A percentile compares a stretch with the other conserved stretches of the same genome.
Evolutionary conservation across 2,329 filamentous ascomycete genomes (phyloP).

Genomic region (Plenodomus lindquistii): DNA sequence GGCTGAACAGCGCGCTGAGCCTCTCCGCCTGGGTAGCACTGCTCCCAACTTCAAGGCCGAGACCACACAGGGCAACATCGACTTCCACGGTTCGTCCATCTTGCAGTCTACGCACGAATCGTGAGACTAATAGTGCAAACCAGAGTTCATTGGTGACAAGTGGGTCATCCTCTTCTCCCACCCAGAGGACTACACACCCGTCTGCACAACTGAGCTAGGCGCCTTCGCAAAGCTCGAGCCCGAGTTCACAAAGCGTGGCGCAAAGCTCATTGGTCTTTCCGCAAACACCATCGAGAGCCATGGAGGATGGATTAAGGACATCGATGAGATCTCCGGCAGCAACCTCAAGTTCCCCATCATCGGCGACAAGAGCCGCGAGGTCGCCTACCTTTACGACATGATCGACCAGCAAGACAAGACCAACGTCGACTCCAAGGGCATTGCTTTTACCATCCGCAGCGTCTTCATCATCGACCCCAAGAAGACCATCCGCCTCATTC

Average conservation of each 20-base stretch:
- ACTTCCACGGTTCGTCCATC: conserved; percentile 59
- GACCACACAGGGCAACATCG: conserved; percentile 67
- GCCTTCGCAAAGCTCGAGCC: conserved; percentile 67
- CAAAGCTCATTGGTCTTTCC: conserved; percentile 64
- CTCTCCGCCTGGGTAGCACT: conserved; percentile 66
- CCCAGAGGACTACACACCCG: conserved; percentile 64
- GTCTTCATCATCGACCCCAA: conserved; percentile 69
- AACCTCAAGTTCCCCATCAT: conserved; percentile 58
- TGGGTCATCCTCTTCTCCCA: conserved; percentile 75
- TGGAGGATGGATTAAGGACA: conserved; percentile 58
- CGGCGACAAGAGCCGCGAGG: conserved; percentile 57
- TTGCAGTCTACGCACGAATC: neutral
- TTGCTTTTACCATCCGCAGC: conserved; percentile 66
- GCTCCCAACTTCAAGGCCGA: conserved; percentile 72
- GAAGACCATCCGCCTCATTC: conserved; percentile 65
- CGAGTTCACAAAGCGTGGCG: conserved; percentile 64
- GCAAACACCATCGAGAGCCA: conserved; percentile 57
- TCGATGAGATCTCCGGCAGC: conserved; percentile 55
- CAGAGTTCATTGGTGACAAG: conserved; percentile 67
- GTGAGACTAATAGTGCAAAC: neutral
- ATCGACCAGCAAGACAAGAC: conserved; percentile 60
- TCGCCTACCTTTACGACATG: conserved; percentile 58
- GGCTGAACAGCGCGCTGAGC: conserved; percentile 36
- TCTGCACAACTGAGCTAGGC: conserved; percentile 66
- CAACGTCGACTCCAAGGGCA: conserved; percentile 61